Evolutionary conservation across 2,329 filamentous ascomycete genomes (phyloP).

Genomic region (Trichoderma sp.): DNA sequence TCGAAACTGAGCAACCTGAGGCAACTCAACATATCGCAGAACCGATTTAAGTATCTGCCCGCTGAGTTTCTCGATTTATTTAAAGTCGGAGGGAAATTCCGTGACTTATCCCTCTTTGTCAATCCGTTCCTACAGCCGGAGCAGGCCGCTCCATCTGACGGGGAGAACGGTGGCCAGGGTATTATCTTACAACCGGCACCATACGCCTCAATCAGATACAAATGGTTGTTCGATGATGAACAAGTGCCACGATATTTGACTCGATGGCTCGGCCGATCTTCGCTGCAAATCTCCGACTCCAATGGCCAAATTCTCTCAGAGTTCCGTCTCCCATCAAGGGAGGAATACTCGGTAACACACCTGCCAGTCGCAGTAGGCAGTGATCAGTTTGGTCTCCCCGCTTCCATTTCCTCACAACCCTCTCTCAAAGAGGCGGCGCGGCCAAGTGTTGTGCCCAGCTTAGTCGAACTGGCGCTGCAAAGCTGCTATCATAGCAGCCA

Average conservation of each 20-base stretch:
- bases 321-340: constrained; percentile 30
- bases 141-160: background rate
- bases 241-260: constrained; percentile 27
- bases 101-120: constrained; percentile 55
- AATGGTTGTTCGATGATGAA: background rate
- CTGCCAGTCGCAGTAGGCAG: constrained; percentile 26
- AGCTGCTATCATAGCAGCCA: constrained; percentile 45
- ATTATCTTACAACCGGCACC: background rate
- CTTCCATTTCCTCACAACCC: constrained; percentile 15
- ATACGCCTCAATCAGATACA: background rate
- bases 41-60: constrained; percentile 59
- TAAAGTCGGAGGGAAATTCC: constrained; percentile 43
- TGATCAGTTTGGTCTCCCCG: background rate
- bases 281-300: constrained; percentile 34
- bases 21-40: constrained; percentile 65
- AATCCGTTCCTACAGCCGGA: constrained; percentile 58
- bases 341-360: constrained; percentile 22
- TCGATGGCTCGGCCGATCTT: constrained; percentile 32
- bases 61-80: constrained; percentile 61
- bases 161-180: constrained; percentile 12
- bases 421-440: constrained; percentile 19
- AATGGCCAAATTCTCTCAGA: constrained; percentile 31
- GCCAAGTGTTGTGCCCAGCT: constrained; percentile 44
- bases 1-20: constrained; percentile 56
- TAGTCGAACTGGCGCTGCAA: constrained; percentile 51